Evolutionary conservation across 2,329 filamentous ascomycete species (phyloP).

Genomic region (Rutstroemia sp.): DNA sequence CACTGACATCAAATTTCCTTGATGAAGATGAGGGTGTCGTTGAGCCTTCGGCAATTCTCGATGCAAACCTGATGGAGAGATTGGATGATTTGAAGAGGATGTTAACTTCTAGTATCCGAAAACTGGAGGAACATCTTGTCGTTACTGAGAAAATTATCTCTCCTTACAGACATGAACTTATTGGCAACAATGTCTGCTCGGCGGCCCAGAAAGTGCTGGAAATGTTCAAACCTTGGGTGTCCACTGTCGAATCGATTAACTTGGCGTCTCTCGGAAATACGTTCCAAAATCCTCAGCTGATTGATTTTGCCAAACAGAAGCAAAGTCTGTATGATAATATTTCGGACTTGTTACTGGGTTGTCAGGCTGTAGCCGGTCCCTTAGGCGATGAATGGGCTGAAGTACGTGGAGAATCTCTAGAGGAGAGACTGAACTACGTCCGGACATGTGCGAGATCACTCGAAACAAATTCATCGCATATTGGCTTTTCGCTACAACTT

Average conservation of each 20-base stretch:
- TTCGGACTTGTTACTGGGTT: constrained; percentile 78
- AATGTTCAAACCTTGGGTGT: constrained; percentile 82
- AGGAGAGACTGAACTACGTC: constrained; percentile 77
- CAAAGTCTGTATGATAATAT: constrained; percentile 91
- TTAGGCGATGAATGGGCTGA: constrained; percentile 94
- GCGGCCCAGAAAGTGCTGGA: constrained; percentile 77
- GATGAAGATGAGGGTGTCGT: constrained; percentile 69
- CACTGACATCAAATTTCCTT: constrained; percentile 73
- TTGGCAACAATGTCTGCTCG: constrained; percentile 76
- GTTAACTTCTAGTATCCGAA: constrained; percentile 77
- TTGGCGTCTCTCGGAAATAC: constrained; percentile 69
- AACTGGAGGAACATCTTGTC: constrained; percentile 76
- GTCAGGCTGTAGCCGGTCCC: constrained; percentile 86
- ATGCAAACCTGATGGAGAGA: constrained; percentile 70
- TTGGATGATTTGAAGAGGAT: constrained; percentile 81
- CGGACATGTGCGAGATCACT: constrained; percentile 70
- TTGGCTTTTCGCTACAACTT: constrained; percentile 80
- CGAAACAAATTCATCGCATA: constrained; percentile 78
- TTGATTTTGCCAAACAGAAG: constrained; percentile 84
- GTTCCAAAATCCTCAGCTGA: constrained; percentile 76
- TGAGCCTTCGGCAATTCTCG: constrained; percentile 68
- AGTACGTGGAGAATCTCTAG: constrained; percentile 79
- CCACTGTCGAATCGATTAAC: constrained; percentile 86
- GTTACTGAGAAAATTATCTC: constrained; percentile 77
- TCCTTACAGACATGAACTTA: constrained; percentile 65